Evolutionary conservation across 2,329 filamentous ascomycete species (phyloP).

Genomic region (Pestalotiopsis sp.): DNA sequence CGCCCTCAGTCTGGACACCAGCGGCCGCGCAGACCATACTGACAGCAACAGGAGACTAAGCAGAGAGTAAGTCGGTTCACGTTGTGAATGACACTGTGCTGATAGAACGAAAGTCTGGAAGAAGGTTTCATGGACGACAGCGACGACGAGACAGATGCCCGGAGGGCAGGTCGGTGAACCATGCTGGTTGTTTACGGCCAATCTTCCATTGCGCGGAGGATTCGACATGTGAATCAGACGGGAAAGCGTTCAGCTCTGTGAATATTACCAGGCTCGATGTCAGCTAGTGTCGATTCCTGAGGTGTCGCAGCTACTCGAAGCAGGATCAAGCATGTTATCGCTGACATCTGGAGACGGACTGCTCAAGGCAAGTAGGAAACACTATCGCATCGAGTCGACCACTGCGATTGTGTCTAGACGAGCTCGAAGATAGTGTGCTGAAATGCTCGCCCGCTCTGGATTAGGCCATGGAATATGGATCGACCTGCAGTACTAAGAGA

Average conservation of each 20-base stretch:
- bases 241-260: not conserved
- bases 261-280: not conserved
- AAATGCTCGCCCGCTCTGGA: too few relatives aligned
- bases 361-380: not conserved
- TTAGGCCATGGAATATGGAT: too few relatives aligned
- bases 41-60: conserved; percentile 66
- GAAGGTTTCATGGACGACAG: conserved; percentile 75
- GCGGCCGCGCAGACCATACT: conserved; percentile 32
- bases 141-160: conserved; percentile 51
- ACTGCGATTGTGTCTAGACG: too few relatives aligned
- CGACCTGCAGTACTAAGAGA: too few relatives aligned
- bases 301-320: not conserved
- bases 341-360: not conserved
- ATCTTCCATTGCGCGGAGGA: not conserved
- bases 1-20: conserved; percentile 37
- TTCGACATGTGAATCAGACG: not conserved
- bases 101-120: conserved; percentile 52
- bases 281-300: not conserved
- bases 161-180: conserved; percentile 17
- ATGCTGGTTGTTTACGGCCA: not conserved
- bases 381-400: not conserved
- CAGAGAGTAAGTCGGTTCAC: conserved; percentile 60
- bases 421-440: too few relatives aligned
- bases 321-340: not conserved
- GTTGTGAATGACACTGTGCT: conserved; percentile 11